phyloP scores from a whole-genome alignment of 2,329 filamentous ascomycete genomes.

The Verticillium tricorpus region DNA sequence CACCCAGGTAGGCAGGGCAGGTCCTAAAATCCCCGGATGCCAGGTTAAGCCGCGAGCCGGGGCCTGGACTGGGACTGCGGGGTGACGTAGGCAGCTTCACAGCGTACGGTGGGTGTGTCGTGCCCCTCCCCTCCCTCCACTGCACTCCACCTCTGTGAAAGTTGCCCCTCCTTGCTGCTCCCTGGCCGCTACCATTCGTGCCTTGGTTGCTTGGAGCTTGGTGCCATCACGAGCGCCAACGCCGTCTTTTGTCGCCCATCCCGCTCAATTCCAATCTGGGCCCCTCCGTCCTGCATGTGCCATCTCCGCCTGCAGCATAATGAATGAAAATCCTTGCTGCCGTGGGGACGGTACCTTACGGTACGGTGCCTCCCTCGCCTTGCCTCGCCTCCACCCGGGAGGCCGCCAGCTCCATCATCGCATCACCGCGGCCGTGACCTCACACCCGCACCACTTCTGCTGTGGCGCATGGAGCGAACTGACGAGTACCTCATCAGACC shows the following conservation, averaged over 20 bases:
- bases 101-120: not conserved
- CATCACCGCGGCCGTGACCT: not conserved
- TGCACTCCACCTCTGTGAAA: not conserved
- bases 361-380: not conserved
- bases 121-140: not conserved
- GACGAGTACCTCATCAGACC: not conserved
- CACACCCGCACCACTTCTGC: not conserved
- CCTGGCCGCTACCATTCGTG: not conserved
- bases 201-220: not conserved
- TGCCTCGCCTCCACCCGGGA: not conserved
- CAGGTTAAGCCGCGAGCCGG: not conserved
- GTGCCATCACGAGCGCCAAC: not conserved
- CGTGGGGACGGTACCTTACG: not conserved
- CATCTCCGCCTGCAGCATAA: not conserved
- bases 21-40: not conserved
- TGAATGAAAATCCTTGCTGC: not conserved
- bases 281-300: not conserved
- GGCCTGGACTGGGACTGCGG: not conserved
- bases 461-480: not conserved
- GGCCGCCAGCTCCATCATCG: not conserved
- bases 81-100: not conserved
- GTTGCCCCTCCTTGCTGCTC: not conserved
- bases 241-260: not conserved
- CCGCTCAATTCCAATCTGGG: not conserved
- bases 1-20: not conserved